Evolutionary conservation across 192 early-diverging fungal genomes (phyloP), one percentile per base, ranked within the genome.

Genomic region (Umbelopsis isabellina): DNA sequence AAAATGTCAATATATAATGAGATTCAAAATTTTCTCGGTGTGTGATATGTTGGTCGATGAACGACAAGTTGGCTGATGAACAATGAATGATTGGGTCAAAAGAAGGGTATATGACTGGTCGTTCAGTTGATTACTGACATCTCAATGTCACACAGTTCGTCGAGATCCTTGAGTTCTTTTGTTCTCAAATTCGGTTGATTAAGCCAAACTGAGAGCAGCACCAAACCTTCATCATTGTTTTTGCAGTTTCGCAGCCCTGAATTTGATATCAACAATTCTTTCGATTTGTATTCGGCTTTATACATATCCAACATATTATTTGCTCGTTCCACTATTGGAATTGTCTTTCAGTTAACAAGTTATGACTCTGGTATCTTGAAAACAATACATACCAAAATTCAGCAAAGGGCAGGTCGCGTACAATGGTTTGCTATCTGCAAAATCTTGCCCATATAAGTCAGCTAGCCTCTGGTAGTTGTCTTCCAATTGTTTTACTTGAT

Each of bases 171-270:
- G 15, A 75, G 21, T 1, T 33, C 46, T 1, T 72, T 30, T 45
- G 68, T 65, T 11, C 45, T 23, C 12, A 80, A 15, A 46, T 50
- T 69, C 6, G 78, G 71, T 44, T 80, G 74, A 61, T 80, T 75
- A 2, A 75, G 66, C 78, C 78, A 80, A 21, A 69, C 45, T 0
- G 74, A 75, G 4, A 80, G 48, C 20, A 80, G 18, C 12, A 71
- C 71, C 41, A 80, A 33, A 10, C 74, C 73, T 52, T 80, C 66
- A 9, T 80, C 74, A 27, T 61, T 65, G 4, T 9, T 68, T 10
- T 49, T 55, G 33, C 72, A 64, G 8, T 30, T n/a, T 16, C 16
- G 52, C 10, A 79, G 6, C 25, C 72, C 76, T 3, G 67, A 27
- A 8, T 13, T 20, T 23, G 46, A 23, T 22, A 71, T 66, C 1